These are phyloP conservation scores for Calonectria pauciramosa DNA, from an alignment of 2,329 filamentous ascomycete species.

Conservation along the genomic window DNA sequence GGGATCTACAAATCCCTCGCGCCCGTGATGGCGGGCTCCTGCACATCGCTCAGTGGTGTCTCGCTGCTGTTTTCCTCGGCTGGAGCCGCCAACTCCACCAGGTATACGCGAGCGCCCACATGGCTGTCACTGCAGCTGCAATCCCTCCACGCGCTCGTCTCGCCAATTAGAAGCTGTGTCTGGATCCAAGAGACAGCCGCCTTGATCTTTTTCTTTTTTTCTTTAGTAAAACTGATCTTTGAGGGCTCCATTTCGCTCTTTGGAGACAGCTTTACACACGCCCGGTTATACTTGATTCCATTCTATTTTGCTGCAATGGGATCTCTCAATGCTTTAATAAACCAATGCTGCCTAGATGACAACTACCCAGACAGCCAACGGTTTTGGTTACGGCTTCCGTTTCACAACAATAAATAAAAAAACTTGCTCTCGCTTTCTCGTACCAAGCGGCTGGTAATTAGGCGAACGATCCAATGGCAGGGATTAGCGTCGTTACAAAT, in stretches of 20 bases:
- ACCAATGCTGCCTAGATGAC: background rate
- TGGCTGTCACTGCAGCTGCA: background rate
- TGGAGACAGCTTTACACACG: background rate
- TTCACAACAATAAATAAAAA: background rate
- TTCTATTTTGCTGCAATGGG: background rate
- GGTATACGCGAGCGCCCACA: background rate
- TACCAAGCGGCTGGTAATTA: background rate
- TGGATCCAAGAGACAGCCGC: background rate
- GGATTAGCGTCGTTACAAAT: background rate
- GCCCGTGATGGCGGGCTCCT: background rate
- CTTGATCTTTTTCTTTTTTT: too few relatives aligned
- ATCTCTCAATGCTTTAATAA: background rate
- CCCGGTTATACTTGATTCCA: background rate
- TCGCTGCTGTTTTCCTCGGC: background rate
- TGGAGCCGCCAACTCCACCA: slow-evolving; percentile 7
- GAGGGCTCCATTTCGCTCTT: background rate
- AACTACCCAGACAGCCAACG: background rate
- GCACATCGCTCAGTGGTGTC: background rate
- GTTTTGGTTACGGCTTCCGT: background rate
- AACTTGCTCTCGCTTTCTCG: background rate
- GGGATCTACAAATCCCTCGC: background rate
- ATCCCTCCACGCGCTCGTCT: background rate
- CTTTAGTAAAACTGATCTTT: background rate
- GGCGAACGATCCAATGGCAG: background rate
- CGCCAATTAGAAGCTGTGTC: background rate